Conservation (phyloP, 495 filamentous ascomycete genomes). For the Copromyces sp. region DNA sequence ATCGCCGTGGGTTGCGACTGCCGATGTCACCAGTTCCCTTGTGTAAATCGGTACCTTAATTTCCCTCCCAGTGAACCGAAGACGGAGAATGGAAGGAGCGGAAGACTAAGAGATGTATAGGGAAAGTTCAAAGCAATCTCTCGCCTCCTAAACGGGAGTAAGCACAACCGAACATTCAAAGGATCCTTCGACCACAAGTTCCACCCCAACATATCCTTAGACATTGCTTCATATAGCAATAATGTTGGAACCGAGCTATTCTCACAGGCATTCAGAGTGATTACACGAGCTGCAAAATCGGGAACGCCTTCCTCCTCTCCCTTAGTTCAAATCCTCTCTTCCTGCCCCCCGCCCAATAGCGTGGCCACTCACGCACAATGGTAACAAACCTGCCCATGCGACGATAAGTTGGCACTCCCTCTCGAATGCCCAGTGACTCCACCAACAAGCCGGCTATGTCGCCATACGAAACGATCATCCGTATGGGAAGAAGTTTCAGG, state of each 20-base stretch:
- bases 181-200: conserved; percentile 36
- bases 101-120: too few species aligned
- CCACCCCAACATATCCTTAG: conserved; percentile 5
- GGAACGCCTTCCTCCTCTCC: not conserved
- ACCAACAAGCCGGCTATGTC: not conserved
- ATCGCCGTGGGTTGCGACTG: too few species aligned
- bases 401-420: not conserved
- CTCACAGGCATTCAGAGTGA: not conserved
- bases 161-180: conserved; percentile 21
- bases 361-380: too few species aligned
- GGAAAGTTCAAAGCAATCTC: too few species aligned
- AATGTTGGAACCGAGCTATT: not conserved
- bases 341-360: too few species aligned
- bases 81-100: too few species aligned
- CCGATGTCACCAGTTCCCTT: too few species aligned
- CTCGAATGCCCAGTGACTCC: not conserved
- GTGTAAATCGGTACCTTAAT: too few species aligned
- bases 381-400: not conserved
- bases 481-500: not conserved
- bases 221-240: not conserved
- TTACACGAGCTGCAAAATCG: not conserved
- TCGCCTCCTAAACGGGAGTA: not conserved
- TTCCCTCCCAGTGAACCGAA: too few species aligned
- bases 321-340: not conserved
- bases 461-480: not conserved